These are phyloP conservation scores for Paraphoma sp. DNA, from an alignment of 2,329 filamentous ascomycete genomes.

Conservation along the genomic window DNA sequence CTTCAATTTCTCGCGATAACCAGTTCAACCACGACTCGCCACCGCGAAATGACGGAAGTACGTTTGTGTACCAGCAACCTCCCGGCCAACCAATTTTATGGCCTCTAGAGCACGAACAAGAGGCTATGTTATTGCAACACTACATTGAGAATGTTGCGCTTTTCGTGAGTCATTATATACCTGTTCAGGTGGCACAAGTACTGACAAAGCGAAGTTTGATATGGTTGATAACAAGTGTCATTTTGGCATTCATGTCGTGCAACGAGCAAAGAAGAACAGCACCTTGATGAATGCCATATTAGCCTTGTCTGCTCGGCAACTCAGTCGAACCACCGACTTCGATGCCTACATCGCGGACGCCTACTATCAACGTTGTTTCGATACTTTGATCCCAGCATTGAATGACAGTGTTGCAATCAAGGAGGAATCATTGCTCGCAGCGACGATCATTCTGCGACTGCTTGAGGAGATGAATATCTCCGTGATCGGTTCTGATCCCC, in stretches of 20 bases:
- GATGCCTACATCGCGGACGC: constrained; percentile 51
- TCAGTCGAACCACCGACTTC: constrained; percentile 49
- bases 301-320: constrained; percentile 51
- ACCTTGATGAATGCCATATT: constrained; percentile 53
- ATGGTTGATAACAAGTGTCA: constrained; percentile 44
- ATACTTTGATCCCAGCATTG: constrained; percentile 49
- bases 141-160: constrained; percentile 47
- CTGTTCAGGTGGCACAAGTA: not conserved
- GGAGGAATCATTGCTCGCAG: constrained; percentile 50
- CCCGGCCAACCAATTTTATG: constrained; percentile 40
- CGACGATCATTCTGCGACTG: constrained; percentile 50
- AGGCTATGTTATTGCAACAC: constrained; percentile 45
- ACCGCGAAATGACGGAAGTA: constrained; percentile 17
- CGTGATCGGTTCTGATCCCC: constrained; percentile 43
- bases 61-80: constrained; percentile 39
- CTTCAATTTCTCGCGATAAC: constrained; percentile 24
- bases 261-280: constrained; percentile 45
- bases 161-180: constrained; percentile 30
- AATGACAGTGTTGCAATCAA: constrained; percentile 48
- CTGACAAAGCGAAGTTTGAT: constrained; percentile 35
- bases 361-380: constrained; percentile 51
- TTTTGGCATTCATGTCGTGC: constrained; percentile 44
- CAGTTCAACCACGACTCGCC: constrained; percentile 8
- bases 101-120: constrained; percentile 45
- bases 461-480: constrained; percentile 53